Conservation (phyloP, 2,329 filamentous ascomycete species). For the Talaromyces atroroseus region DNA sequence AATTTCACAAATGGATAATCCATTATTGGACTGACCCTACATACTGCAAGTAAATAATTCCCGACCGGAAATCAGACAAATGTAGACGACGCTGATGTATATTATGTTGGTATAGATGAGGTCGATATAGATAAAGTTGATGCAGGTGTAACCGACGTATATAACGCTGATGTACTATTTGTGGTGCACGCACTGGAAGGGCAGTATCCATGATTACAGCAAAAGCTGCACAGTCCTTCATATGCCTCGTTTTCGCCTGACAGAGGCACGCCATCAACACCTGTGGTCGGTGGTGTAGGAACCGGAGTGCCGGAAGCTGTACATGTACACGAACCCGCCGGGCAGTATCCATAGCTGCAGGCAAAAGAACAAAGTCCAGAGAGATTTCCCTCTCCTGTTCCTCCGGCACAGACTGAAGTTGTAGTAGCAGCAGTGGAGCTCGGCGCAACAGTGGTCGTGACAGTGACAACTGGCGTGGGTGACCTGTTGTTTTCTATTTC, state of each 20-base stretch:
- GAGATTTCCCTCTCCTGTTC: conserved; percentile 25
- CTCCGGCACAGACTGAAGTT: conserved; percentile 19
- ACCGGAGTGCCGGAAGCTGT: conserved; percentile 21
- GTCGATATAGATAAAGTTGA: too few species aligned
- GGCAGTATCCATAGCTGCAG: conserved; percentile 28
- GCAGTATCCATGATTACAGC: conserved; percentile 46
- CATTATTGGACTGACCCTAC: too few species aligned
- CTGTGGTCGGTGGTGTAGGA: conserved; percentile 21
- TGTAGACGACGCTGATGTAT: too few species aligned
- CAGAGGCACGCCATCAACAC: conserved; percentile 19
- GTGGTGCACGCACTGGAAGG: conserved; percentile 24
- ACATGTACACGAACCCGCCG: conserved; percentile 27
- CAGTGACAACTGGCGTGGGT: background rate
- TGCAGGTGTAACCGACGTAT: too few species aligned
- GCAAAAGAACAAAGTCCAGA: conserved; percentile 26
- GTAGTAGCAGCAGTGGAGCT: background rate
- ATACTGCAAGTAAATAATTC: too few species aligned
- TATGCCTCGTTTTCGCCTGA: conserved; percentile 31
- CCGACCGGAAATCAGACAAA: too few species aligned
- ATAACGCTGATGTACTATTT: background rate
- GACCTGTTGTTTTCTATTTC: background rate
- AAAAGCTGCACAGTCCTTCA: conserved; percentile 43
- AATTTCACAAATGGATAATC: too few species aligned
- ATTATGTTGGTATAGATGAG: too few species aligned
- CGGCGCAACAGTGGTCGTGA: background rate